phyloP scores from a whole-genome alignment of 768 basidiomycete genomes.

The Sporobolomyces pararoseus region DNA sequence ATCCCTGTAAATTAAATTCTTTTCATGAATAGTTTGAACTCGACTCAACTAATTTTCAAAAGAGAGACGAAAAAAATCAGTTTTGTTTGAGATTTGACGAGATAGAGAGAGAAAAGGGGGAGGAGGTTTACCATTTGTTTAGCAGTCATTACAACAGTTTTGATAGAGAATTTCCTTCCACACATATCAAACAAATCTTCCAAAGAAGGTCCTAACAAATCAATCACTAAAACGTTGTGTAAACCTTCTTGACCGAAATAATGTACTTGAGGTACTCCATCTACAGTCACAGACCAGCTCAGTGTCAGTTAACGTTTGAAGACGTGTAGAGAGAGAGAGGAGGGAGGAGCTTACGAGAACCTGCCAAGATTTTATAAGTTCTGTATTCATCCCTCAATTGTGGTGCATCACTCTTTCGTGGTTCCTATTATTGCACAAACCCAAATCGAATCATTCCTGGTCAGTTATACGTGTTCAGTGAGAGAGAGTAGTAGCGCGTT shows the following conservation, averaged over 20 bases:
- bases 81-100: neutral
- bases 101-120: constrained; percentile 3
- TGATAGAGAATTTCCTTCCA: constrained; percentile 91
- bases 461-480: no score
- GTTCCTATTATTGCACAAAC: constrained; percentile 50
- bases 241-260: constrained; percentile 99
- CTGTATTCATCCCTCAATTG: constrained; percentile 98
- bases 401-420: constrained; percentile 93
- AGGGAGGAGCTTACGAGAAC: constrained; percentile 63
- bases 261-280: constrained; percentile 97
- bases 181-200: constrained; percentile 99
- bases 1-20: constrained; percentile 98
- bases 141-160: constrained; percentile 98
- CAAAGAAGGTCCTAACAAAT: constrained; percentile 89
- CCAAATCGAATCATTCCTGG: no score
- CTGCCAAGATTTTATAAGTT: constrained; percentile 89
- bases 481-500: no score
- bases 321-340: constrained; percentile 57
- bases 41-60: constrained; percentile 72
- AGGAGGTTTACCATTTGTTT: constrained; percentile 82
- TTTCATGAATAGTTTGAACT: constrained; percentile 97
- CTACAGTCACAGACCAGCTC: constrained; percentile 51
- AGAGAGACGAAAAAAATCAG: neutral
- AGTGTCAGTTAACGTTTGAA: neutral
- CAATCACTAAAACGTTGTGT: constrained; percentile 97